Conservation (phyloP, 352 stramenopile species). For the Pythium insidiosum region DNA sequence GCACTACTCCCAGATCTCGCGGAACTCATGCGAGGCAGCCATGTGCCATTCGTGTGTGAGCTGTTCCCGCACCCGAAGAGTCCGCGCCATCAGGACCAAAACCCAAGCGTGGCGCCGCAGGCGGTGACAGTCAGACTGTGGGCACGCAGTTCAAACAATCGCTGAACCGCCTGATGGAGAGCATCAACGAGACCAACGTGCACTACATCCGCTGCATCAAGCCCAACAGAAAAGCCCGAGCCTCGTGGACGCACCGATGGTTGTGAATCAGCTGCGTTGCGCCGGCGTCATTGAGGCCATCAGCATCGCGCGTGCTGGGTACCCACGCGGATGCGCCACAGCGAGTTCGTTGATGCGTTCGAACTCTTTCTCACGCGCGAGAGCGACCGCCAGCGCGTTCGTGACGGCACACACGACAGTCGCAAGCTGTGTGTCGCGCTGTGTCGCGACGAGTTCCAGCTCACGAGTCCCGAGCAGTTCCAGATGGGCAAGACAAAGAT, state of each 20-base stretch:
- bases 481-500: slow-evolving; percentile 83
- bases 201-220: slow-evolving; percentile 86
- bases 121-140: slow-evolving; percentile 33
- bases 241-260: slow-evolving; percentile 56
- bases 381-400: slow-evolving; percentile 17
- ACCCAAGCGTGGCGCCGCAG: slow-evolving; percentile 1
- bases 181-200: slow-evolving; percentile 64
- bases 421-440: slow-evolving; percentile 42
- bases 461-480: slow-evolving; percentile 55
- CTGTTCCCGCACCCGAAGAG: slow-evolving; percentile 41
- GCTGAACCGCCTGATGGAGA: slow-evolving; percentile 59
- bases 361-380: slow-evolving; percentile 59
- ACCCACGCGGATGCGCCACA: slow-evolving; percentile 80
- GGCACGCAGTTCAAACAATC: slow-evolving; percentile 79
- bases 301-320: slow-evolving; percentile 62
- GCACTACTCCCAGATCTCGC: slow-evolving; percentile 89
- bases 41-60: slow-evolving; percentile 37
- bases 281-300: slow-evolving; percentile 78
- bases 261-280: slow-evolving; percentile 73
- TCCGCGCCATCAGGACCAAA: slow-evolving; percentile 10
- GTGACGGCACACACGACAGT: too few species aligned
- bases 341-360: slow-evolving; percentile 52
- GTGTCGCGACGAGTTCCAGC: slow-evolving; percentile 52
- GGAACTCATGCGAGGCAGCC: slow-evolving; percentile 49
- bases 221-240: slow-evolving; percentile 71